A percentile compares a stretch with the other conserved stretches of the same genome.
These are phyloP conservation scores for Phytophthora constricta DNA, from an alignment of 352 stramenopile species.

Conservation along the genomic window DNA sequence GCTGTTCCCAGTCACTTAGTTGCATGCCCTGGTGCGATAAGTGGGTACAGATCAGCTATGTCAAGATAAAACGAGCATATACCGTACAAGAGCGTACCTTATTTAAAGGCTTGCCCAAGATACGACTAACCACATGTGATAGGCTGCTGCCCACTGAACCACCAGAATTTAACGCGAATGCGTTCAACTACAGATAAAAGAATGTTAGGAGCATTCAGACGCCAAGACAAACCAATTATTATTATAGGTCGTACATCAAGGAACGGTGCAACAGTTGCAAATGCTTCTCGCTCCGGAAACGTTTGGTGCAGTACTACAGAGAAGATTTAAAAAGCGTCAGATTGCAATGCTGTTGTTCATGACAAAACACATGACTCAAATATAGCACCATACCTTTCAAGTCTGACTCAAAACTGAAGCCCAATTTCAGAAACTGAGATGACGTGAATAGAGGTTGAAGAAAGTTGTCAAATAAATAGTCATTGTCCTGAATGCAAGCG, in stretches of 20 bases:
- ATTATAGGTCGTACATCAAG: constrained; percentile 42
- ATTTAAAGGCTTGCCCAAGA: constrained; percentile 67
- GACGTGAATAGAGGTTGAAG: constrained; percentile 48
- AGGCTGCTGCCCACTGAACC: constrained; percentile 43
- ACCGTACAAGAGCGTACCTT: constrained; percentile 43
- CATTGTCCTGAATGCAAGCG: constrained; percentile 35
- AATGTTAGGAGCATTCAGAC: constrained; percentile 9
- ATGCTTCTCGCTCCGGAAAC: constrained; percentile 60
- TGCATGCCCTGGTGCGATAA: constrained; percentile 38
- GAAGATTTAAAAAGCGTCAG: neutral
- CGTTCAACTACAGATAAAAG: constrained; percentile 39
- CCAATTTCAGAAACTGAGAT: constrained; percentile 51
- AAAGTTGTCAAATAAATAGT: constrained; percentile 57
- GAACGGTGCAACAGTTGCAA: constrained; percentile 46
- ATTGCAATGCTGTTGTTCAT: too few species aligned
- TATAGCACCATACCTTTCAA: constrained; percentile 68
- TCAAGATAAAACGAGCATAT: neutral
- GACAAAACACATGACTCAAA: too few species aligned
- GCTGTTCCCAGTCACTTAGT: constrained; percentile 39
- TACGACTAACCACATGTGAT: constrained; percentile 40
- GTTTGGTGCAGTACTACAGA: constrained; percentile 64
- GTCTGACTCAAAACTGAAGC: constrained; percentile 75
- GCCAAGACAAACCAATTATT: neutral
- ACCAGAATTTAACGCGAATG: constrained; percentile 30
- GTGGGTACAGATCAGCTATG: neutral